Conservation (phyloP, 257 asterid genomes). For the Striga asiatica region DNA sequence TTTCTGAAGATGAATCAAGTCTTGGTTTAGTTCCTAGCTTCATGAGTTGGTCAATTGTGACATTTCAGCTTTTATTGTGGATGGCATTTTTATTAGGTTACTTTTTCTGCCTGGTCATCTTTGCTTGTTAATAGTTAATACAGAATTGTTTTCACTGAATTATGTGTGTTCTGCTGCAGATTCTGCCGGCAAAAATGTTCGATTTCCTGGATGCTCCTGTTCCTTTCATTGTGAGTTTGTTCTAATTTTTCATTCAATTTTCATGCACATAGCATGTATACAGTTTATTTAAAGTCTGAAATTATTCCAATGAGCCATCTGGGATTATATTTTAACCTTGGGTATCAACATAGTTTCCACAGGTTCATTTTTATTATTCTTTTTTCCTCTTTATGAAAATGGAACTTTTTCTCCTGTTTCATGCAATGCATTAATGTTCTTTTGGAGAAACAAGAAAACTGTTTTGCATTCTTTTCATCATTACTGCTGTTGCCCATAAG, state of each 20-base stretch:
- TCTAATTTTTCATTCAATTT: not conserved
- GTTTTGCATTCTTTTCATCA: not conserved
- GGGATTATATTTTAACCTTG: not conserved
- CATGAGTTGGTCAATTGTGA: not conserved
- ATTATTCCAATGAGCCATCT: not conserved
- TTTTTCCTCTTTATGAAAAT: too few species aligned
- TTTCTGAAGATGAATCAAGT: not conserved
- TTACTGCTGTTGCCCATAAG: not conserved
- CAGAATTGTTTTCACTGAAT: not conserved
- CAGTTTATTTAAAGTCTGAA: too few species aligned
- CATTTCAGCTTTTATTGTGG: not conserved
- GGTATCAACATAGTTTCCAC: not conserved
- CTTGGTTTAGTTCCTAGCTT: slow-evolving; percentile 8
- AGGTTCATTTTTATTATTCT: too few species aligned
- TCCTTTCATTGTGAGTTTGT: slow-evolving; percentile 77
- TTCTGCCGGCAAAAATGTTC: slow-evolving; percentile 84
- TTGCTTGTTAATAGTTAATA: not conserved
- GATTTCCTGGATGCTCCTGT: slow-evolving; percentile 98
- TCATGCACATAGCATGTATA: not conserved
- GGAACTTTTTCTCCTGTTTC: not conserved
- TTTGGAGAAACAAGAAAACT: not conserved
- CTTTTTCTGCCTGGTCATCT: slow-evolving; percentile 8
- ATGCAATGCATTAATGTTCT: not conserved
- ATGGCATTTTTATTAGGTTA: not conserved
- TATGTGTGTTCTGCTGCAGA: slow-evolving; percentile 33